These are phyloP conservation scores for Aaosphaeria arxii DNA, from an alignment of 2,329 filamentous ascomycete species.

Conservation along the genomic window DNA sequence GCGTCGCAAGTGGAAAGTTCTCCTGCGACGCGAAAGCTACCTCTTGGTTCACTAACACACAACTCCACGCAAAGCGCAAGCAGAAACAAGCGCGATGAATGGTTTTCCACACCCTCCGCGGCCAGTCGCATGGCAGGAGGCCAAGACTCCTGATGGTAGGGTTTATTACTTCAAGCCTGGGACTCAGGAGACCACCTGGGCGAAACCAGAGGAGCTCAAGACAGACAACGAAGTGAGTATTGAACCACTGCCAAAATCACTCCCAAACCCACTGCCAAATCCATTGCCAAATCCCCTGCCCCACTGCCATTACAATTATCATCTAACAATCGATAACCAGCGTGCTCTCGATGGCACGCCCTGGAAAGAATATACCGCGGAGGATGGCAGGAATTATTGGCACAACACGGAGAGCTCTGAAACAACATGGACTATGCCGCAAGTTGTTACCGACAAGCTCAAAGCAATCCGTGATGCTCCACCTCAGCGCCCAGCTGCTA, in stretches of 20 bases:
- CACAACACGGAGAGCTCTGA: constrained; percentile 88
- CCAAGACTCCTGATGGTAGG: constrained; percentile 75
- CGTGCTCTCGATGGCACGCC: constrained; percentile 77
- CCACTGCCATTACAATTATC: too few species aligned
- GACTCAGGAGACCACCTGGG: constrained; percentile 90
- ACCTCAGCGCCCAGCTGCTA: constrained; percentile 42
- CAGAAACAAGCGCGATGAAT: constrained; percentile 51
- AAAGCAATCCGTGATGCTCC: constrained; percentile 64
- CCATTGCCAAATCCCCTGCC: too few species aligned
- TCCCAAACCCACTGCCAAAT: too few species aligned
- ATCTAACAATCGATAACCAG: constrained; percentile 49
- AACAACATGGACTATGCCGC: constrained; percentile 94
- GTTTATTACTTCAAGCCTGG: constrained; percentile 86
- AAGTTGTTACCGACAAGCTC: constrained; percentile 67
- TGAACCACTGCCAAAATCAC: not conserved
- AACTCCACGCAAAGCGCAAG: not conserved
- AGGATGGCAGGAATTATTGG: constrained; percentile 88
- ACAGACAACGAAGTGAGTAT: constrained; percentile 68
- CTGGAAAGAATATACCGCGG: constrained; percentile 89
- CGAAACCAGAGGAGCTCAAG: constrained; percentile 89
- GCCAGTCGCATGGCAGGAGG: constrained; percentile 70
- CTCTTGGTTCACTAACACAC: not conserved
- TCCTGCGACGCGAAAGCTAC: too few species aligned
- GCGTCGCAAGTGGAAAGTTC: too few species aligned
- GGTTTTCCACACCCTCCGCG: constrained; percentile 51